Evolutionary conservation across 306 rosid species (phyloP).

Genomic region (Prunus armeniaca): DNA sequence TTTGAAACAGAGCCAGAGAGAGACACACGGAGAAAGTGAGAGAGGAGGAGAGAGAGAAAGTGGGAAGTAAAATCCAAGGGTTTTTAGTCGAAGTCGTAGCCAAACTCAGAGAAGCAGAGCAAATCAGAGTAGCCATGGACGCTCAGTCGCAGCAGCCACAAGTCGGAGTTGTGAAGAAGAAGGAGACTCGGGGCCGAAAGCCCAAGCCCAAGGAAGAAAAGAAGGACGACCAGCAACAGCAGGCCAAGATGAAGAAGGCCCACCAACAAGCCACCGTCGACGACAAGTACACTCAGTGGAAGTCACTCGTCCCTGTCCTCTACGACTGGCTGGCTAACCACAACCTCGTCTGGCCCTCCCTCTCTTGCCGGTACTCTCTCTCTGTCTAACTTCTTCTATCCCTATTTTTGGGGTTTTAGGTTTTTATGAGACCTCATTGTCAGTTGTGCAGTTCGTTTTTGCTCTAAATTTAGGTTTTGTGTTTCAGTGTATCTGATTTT

Average conservation of each 20-base stretch:
- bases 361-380: slow-evolving; percentile 68
- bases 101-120: neutral
- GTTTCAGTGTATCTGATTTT: neutral
- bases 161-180: slow-evolving; percentile 51
- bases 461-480: neutral
- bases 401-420: slow-evolving; percentile 19
- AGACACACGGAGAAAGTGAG: neutral
- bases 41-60: neutral
- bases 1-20: neutral
- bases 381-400: neutral
- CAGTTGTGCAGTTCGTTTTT: neutral
- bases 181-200: slow-evolving; percentile 83
- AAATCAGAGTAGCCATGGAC: slow-evolving; percentile 37
- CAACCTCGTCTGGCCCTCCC: slow-evolving; percentile 96
- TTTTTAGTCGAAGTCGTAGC: neutral
- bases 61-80: neutral
- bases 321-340: slow-evolving; percentile 97
- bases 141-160: slow-evolving; percentile 48
- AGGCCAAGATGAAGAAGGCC: slow-evolving; percentile 39
- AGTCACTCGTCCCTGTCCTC: slow-evolving; percentile 79
- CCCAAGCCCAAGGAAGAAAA: slow-evolving; percentile 84
- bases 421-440: neutral
- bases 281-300: slow-evolving; percentile 86
- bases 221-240: slow-evolving; percentile 47
- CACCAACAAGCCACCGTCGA: slow-evolving; percentile 65